Conservation (phyloP, 129 eudicot genomes). For the Ambrosia artemisiifolia region DNA sequence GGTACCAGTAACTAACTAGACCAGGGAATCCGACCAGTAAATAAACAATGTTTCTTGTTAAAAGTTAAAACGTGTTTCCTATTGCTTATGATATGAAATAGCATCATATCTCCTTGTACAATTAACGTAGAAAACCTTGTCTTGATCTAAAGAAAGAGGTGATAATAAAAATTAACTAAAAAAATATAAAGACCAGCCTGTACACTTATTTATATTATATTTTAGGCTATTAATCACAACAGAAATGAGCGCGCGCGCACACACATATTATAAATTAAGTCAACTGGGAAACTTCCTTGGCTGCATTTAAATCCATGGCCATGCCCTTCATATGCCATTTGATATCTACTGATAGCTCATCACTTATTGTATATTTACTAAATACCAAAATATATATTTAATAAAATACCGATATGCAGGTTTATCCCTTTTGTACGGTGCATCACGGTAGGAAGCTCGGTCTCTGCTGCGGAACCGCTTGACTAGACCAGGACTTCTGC, state of each 20-base stretch:
- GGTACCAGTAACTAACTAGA: neutral
- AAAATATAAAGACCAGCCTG: neutral
- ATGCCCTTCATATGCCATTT: conserved; percentile 9
- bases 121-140: conserved; percentile 1
- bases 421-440: conserved; percentile 61
- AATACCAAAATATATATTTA: neutral
- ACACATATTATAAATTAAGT: neutral
- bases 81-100: neutral
- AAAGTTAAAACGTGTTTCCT: neutral
- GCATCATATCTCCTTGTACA: neutral
- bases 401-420: conserved; percentile 38
- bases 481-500: conserved; percentile 49
- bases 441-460: conserved; percentile 56
- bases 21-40: neutral
- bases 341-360: neutral
- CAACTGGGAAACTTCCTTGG: neutral
- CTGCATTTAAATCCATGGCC: conserved; percentile 1
- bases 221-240: conserved; percentile 3
- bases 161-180: neutral
- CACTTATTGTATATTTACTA: neutral
- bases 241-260: neutral
- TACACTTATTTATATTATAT: too few relatives aligned
- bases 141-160: neutral
- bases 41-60: neutral
- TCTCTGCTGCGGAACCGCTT: conserved; percentile 52